These are phyloP conservation scores for Nelumbo lutea DNA, from an alignment of 164 flowering plant species.

Conservation along the genomic window DNA sequence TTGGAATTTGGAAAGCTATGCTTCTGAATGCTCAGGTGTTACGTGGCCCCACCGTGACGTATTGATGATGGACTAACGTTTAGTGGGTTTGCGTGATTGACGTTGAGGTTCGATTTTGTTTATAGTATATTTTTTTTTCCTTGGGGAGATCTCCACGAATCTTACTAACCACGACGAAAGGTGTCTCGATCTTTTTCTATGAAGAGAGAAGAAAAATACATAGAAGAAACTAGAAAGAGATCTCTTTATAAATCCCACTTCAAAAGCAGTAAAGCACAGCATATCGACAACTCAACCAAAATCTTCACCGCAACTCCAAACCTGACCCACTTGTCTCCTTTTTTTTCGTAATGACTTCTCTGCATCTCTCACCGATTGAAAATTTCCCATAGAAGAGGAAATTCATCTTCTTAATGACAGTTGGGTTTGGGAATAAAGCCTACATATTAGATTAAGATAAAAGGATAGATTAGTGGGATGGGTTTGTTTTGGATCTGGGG, in stretches of 20 bases:
- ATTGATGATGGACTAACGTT: slow-evolving; percentile 26
- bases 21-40: slow-evolving; percentile 31
- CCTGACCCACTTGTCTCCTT: slow-evolving; percentile 53
- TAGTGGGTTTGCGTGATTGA: slow-evolving; percentile 67
- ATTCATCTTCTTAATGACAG: no score
- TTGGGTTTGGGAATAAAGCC: no score
- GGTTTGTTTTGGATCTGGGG: no score
- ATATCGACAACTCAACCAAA: slow-evolving; percentile 27
- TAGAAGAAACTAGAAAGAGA: background rate
- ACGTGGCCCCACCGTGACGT: slow-evolving; percentile 45
- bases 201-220: slow-evolving; percentile 6
- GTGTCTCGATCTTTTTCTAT: slow-evolving; percentile 6
- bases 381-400: background rate
- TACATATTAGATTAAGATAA: no score
- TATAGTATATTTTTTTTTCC: slow-evolving; percentile 10
- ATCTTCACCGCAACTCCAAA: slow-evolving; percentile 59
- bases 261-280: slow-evolving; percentile 8
- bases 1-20: slow-evolving; percentile 5
- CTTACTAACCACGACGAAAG: slow-evolving; percentile 54
- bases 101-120: slow-evolving; percentile 29
- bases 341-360: background rate
- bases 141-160: slow-evolving; percentile 50
- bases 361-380: no score
- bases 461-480: no score
- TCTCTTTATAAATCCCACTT: slow-evolving; percentile 22